phyloP scores from a whole-genome alignment of 208 protist species.

The Polymyxa betae region DNA sequence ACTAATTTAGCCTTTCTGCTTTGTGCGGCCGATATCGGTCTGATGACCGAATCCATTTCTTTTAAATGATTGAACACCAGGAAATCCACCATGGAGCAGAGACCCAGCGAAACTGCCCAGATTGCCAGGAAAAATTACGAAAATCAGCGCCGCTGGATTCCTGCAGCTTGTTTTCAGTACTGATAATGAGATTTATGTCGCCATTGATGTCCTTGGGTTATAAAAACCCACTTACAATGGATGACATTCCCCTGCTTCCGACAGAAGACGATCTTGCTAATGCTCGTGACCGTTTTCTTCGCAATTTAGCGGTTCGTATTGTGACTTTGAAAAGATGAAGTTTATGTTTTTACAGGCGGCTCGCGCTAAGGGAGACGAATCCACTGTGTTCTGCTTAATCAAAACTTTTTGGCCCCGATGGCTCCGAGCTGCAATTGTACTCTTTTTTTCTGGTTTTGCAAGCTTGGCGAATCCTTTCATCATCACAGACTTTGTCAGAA shows the following conservation, averaged over 20 bases:
- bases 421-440: neutral
- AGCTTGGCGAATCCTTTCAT: conserved; percentile 1
- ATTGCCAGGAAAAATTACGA: no score
- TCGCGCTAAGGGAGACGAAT: neutral
- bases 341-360: neutral
- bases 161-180: neutral
- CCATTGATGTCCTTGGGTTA: neutral
- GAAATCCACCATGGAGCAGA: no score
- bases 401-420: neutral
- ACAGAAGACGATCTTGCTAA: neutral
- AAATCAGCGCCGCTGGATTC: neutral
- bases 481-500: conserved; percentile 25
- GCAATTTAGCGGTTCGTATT: neutral
- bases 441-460: neutral
- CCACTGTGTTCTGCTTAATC: neutral
- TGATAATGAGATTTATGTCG: conserved; percentile 12
- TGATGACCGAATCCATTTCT: no score
- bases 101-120: no score
- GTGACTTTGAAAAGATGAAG: neutral
- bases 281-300: neutral
- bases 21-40: no score
- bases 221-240: neutral
- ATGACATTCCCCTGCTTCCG: neutral
- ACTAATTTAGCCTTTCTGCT: no score
- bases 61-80: no score